These are phyloP conservation scores for Bertia moriformis DNA, from an alignment of 2,329 filamentous ascomycete species.

Conservation along the genomic window DNA sequence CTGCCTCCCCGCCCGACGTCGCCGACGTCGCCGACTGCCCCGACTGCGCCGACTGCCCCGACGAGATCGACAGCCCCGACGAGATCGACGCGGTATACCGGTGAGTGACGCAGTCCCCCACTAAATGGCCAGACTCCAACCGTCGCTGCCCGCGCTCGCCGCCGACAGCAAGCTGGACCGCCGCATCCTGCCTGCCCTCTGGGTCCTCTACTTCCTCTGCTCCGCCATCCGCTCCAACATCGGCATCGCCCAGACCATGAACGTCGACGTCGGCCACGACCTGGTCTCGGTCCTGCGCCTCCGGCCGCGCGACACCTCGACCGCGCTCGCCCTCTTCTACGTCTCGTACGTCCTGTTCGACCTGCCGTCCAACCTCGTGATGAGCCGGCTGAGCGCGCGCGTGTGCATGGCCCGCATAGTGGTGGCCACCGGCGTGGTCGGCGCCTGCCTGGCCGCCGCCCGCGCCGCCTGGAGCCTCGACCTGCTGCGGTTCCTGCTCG, in stretches of 20 bases:
- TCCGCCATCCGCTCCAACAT: conserved; percentile 86
- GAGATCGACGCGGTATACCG: no score
- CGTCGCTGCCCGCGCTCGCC: no score
- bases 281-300: conserved; percentile 59
- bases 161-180: no score
- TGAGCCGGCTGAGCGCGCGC: conserved; percentile 71
- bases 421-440: conserved; percentile 71
- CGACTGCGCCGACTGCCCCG: no score
- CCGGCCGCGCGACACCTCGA: conserved; percentile 64
- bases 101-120: no score
- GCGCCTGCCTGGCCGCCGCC: conserved; percentile 70
- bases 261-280: conserved; percentile 54
- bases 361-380: conserved; percentile 73
- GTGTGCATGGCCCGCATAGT: conserved; percentile 90
- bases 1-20: no score
- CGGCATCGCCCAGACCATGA: conserved; percentile 91
- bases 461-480: conserved; percentile 74
- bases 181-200: no score
- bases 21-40: no score
- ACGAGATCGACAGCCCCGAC: no score
- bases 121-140: no score
- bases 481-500: conserved; percentile 70
- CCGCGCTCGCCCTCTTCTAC: conserved; percentile 76
- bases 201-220: conserved; percentile 81
- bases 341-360: conserved; percentile 86